These are phyloP conservation scores for Trichosanthes cucumerina DNA, from an alignment of 306 rosid genomes.

Conservation along the genomic window DNA sequence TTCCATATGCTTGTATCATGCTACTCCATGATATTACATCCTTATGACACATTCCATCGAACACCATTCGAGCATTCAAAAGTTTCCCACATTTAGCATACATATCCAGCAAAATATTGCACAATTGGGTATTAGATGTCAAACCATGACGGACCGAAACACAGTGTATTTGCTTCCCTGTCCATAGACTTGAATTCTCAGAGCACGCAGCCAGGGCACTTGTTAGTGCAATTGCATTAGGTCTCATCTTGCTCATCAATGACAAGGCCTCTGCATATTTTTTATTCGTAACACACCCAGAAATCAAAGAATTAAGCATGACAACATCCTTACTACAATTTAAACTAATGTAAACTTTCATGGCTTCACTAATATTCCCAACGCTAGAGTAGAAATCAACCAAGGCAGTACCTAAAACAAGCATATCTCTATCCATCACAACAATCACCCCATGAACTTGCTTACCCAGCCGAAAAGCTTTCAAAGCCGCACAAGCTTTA, in stretches of 20 bases:
- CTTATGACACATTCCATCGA: slow-evolving; percentile 28
- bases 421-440: slow-evolving; percentile 41
- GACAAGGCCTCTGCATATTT: slow-evolving; percentile 32
- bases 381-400: slow-evolving; percentile 43
- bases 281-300: slow-evolving; percentile 41
- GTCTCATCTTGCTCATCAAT: slow-evolving; percentile 34
- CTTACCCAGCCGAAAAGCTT: slow-evolving; percentile 36
- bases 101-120: slow-evolving; percentile 45
- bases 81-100: slow-evolving; percentile 49
- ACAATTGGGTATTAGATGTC: slow-evolving; percentile 33
- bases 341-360: slow-evolving; percentile 33
- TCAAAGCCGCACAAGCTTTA: slow-evolving; percentile 44
- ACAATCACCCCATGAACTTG: slow-evolving; percentile 68
- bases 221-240: slow-evolving; percentile 45
- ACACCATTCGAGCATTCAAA: slow-evolving; percentile 25
- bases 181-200: slow-evolving; percentile 37
- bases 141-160: slow-evolving; percentile 39
- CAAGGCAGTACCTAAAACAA: slow-evolving; percentile 55
- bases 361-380: slow-evolving; percentile 36
- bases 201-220: slow-evolving; percentile 53
- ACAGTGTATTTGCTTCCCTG: slow-evolving; percentile 55
- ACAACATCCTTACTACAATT: slow-evolving; percentile 30
- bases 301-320: slow-evolving; percentile 42
- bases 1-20: slow-evolving; percentile 51
- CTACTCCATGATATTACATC: slow-evolving; percentile 50